These are phyloP conservation scores for Acephala macrosclerotiorum DNA, from an alignment of 2,329 filamentous ascomycete species.

Conservation along the genomic window DNA sequence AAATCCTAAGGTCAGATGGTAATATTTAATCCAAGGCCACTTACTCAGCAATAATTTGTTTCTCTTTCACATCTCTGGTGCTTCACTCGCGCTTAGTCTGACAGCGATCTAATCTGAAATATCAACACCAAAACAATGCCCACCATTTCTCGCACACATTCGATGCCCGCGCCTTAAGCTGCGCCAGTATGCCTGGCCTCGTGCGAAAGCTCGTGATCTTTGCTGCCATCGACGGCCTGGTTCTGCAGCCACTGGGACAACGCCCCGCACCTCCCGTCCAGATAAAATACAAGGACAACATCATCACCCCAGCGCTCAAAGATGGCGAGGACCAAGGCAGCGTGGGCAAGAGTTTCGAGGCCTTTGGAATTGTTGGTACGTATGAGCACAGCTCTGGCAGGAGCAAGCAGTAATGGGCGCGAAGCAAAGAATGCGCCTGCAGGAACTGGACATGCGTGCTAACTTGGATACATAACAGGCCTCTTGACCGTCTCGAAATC, in stretches of 20 bases:
- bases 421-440: background rate
- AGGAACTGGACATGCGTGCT: conserved; percentile 10
- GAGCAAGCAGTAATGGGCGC: background rate
- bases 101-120: background rate
- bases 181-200: conserved; percentile 44
- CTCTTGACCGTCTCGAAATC: conserved; percentile 82
- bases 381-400: background rate
- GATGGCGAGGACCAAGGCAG: conserved; percentile 27
- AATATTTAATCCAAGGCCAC: too few species aligned
- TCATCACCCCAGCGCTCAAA: conserved; percentile 34
- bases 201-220: conserved; percentile 45
- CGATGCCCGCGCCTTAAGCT: conserved; percentile 27
- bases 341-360: conserved; percentile 42
- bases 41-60: too few species aligned
- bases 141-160: background rate
- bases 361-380: conserved; percentile 46
- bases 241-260: conserved; percentile 44
- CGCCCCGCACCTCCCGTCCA: conserved; percentile 39
- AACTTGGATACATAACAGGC: conserved; percentile 58
- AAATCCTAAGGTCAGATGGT: too few species aligned
- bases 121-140: background rate
- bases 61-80: too few species aligned
- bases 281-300: conserved; percentile 42
- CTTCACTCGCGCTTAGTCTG: too few species aligned
- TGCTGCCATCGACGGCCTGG: conserved; percentile 44